A percentile compares a stretch with the other conserved stretches of the same genome.
phyloP scores from a whole-genome alignment of 768 basidiomycete genomes.

The Rhizopogon vesiculosus region DNA sequence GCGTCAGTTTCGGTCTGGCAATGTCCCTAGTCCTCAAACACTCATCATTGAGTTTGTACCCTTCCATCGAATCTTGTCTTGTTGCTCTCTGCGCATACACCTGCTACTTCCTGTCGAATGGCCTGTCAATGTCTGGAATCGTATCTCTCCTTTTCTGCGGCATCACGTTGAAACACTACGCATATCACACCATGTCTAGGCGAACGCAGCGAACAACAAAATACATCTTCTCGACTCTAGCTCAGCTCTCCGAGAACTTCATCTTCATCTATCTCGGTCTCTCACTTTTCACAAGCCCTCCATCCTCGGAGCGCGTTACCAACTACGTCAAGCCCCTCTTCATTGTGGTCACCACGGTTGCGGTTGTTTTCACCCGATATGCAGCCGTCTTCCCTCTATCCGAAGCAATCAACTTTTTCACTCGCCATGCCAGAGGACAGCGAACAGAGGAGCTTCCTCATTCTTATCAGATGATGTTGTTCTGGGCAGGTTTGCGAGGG shows the following conservation, averaged over 20 bases:
- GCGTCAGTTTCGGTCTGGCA: conserved; percentile 84
- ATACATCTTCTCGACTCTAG: conserved; percentile 92
- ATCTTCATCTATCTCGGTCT: conserved; percentile 99
- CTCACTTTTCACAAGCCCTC: conserved; percentile 88
- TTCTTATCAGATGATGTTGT: conserved; percentile 99
- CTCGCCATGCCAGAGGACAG: conserved; percentile 77
- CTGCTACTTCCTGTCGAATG: conserved; percentile 99
- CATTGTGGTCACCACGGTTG: conserved; percentile 86
- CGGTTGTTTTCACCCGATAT: conserved; percentile 93
- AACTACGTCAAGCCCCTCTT: conserved; percentile 94
- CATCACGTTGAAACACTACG: conserved; percentile 98
- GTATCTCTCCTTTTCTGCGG: conserved; percentile 98
- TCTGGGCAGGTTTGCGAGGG: conserved; percentile 96
- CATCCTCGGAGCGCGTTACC: conserved; percentile 69
- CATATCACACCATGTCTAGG: conserved; percentile 99
- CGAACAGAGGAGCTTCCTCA: conserved; percentile 90
- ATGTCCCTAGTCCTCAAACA: conserved; percentile 95
- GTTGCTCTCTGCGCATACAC: conserved; percentile 94
- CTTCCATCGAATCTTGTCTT: conserved; percentile 96
- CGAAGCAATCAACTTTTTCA: conserved; percentile 92
- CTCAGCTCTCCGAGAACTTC: conserved; percentile 96
- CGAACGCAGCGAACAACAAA: conserved; percentile 92
- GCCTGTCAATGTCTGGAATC: conserved; percentile 90
- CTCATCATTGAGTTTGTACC: conserved; percentile 79
- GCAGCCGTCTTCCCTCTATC: conserved; percentile 94